A percentile compares a stretch with the other conserved stretches of the same genome.
phyloP scores from a whole-genome alignment of 805 yeast species.

The Candida nanaspora region DNA sequence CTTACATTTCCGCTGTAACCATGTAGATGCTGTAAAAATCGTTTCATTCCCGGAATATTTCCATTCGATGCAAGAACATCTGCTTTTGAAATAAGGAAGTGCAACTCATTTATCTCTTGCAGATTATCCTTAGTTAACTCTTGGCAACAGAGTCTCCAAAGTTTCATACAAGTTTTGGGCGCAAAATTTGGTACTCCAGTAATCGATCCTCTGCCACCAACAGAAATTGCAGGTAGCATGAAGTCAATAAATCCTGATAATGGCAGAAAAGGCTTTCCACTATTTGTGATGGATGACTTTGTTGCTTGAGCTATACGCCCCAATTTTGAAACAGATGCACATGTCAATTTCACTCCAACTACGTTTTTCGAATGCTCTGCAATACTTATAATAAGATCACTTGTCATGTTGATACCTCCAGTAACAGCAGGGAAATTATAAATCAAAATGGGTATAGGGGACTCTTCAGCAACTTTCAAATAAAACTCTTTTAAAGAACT shows the following conservation, averaged over 20 bases:
- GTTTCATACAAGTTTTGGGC: slow-evolving; percentile 10
- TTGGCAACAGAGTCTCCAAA: slow-evolving; percentile 7
- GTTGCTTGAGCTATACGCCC: slow-evolving; percentile 10
- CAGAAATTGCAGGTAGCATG: slow-evolving; percentile 8
- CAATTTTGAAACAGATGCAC: slow-evolving; percentile 10
- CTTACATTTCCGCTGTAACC: slow-evolving; percentile 7
- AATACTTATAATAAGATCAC: slow-evolving; percentile 8
- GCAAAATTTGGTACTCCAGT: slow-evolving; percentile 14
- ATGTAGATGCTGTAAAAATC: slow-evolving; percentile 5
- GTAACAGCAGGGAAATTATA: slow-evolving; percentile 31
- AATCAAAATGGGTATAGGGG: slow-evolving; percentile 28
- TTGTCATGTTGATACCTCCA: slow-evolving; percentile 22
- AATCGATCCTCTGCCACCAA: slow-evolving; percentile 12
- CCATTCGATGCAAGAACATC: slow-evolving; percentile 11
- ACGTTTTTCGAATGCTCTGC: slow-evolving; percentile 6
- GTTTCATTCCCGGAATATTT: slow-evolving; percentile 11
- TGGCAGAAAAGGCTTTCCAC: slow-evolving; percentile 7
- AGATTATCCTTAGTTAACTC: slow-evolving; percentile 4
- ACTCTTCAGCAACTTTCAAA: slow-evolving; percentile 22
- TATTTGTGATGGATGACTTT: slow-evolving; percentile 1
- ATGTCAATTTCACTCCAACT: slow-evolving; percentile 10
- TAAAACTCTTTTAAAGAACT: slow-evolving; percentile 27
- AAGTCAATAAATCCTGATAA: slow-evolving; percentile 12
- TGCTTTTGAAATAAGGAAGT: slow-evolving; percentile 9
- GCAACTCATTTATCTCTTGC: slow-evolving; percentile 5